Conservation (phyloP, 805 yeast genomes). For the Teunomyces tritomae region DNA sequence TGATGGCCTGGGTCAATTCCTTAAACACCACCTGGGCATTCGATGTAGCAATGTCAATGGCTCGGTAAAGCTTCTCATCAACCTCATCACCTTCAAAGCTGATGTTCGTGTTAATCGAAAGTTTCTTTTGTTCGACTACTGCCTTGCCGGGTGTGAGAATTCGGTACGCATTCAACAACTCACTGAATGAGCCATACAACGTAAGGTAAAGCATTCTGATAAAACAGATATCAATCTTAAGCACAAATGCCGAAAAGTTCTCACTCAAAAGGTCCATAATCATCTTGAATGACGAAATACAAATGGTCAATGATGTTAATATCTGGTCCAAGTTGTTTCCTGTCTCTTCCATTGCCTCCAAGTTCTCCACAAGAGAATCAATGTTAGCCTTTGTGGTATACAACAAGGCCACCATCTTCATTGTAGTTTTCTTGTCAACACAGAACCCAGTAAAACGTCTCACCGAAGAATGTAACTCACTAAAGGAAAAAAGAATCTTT, state of each 20-base stretch:
- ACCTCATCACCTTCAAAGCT: constrained; percentile 44
- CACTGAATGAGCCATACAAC: constrained; percentile 61
- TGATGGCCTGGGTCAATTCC: constrained; percentile 66
- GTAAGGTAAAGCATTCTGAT: constrained; percentile 62
- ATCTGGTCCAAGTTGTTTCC: constrained; percentile 30
- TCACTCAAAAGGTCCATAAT: constrained; percentile 49
- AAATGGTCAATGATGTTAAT: constrained; percentile 26
- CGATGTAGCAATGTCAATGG: constrained; percentile 58
- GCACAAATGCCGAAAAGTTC: constrained; percentile 48
- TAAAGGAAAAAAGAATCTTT: constrained; percentile 58
- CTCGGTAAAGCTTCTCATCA: constrained; percentile 65
- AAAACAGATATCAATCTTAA: constrained; percentile 60
- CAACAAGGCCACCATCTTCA: constrained; percentile 50
- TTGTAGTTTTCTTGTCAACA: constrained; percentile 51
- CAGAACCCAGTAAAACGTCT: constrained; percentile 58
- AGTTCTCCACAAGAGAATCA: constrained; percentile 54
- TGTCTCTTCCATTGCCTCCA: constrained; percentile 50
- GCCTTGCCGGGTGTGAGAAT: constrained; percentile 27
- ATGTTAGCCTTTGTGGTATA: constrained; percentile 53
- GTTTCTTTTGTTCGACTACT: constrained; percentile 10
- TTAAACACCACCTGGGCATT: constrained; percentile 77
- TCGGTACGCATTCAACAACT: constrained; percentile 64
- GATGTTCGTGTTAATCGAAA: constrained; percentile 20
- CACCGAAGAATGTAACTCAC: constrained; percentile 61
- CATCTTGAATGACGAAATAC: constrained; percentile 49